Conservation (phyloP, 805 yeast genomes). For the Nakazawaea ernobii region DNA sequence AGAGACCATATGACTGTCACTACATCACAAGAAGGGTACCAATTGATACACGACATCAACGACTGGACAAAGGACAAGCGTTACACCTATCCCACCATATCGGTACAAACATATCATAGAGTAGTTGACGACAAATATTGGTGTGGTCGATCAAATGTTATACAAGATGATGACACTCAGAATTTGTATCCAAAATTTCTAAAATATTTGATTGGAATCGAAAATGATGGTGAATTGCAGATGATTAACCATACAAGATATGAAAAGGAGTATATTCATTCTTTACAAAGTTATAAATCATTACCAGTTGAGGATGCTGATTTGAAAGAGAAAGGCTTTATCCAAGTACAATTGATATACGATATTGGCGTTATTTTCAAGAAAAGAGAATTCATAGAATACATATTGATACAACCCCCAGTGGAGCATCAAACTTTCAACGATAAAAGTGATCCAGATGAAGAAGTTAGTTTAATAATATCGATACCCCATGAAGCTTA, state of each 20-base stretch:
- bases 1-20: background rate
- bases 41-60: background rate
- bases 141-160: slow-evolving; percentile 3
- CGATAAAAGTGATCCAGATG: slow-evolving; percentile 6
- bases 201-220: slow-evolving; percentile 1
- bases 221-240: background rate
- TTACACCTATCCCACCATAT: background rate
- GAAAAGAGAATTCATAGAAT: slow-evolving; percentile 31
- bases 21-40: background rate
- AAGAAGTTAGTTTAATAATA: slow-evolving; percentile 26
- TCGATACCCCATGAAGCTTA: slow-evolving; percentile 15
- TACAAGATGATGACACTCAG: background rate
- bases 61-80: background rate
- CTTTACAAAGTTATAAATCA: slow-evolving; percentile 21
- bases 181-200: background rate
- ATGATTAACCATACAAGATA: slow-evolving; percentile 20
- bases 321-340: slow-evolving; percentile 19
- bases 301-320: slow-evolving; percentile 13
- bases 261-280: slow-evolving; percentile 30
- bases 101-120: slow-evolving; percentile 3
- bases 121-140: background rate
- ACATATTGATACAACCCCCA: slow-evolving; percentile 17
- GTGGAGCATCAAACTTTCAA: slow-evolving; percentile 16
- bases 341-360: slow-evolving; percentile 26
- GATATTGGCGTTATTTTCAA: slow-evolving; percentile 30